phyloP scores from a whole-genome alignment of 2,329 filamentous ascomycete genomes.

The Fusarium circinatum region DNA sequence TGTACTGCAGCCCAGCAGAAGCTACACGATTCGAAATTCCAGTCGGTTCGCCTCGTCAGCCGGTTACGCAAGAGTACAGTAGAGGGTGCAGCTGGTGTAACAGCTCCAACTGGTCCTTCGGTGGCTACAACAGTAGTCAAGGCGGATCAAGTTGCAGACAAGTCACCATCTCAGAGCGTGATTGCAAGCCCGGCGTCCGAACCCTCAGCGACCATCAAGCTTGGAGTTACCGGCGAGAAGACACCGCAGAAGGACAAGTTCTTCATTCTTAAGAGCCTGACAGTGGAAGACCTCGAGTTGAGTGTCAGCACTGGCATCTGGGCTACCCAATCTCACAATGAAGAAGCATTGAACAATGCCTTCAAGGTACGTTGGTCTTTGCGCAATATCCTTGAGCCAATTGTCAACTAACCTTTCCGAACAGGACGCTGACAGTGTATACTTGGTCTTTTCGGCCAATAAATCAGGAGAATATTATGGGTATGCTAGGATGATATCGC shows the following conservation, averaged over 20 bases:
- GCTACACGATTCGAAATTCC: conserved; percentile 91
- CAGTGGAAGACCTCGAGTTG: conserved; percentile 86
- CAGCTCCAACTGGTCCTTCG: conserved; percentile 66
- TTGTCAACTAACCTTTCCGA: not conserved
- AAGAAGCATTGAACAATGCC: conserved; percentile 82
- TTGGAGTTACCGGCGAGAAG: conserved; percentile 8
- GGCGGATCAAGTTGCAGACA: conserved; percentile 22
- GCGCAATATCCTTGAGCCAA: not conserved
- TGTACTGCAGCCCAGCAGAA: conserved; percentile 82
- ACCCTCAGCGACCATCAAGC: not conserved
- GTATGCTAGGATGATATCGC: conserved; percentile 89
- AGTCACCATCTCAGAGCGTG: not conserved
- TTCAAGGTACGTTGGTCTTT: conserved; percentile 70
- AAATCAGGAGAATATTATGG: conserved; percentile 98
- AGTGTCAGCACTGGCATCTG: conserved; percentile 90
- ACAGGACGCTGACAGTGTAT: conserved; percentile 84
- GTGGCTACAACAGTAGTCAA: conserved; percentile 49
- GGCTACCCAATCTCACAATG: conserved; percentile 96
- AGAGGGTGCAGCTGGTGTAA: conserved; percentile 57
- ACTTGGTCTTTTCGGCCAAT: conserved; percentile 94
- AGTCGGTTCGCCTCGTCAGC: conserved; percentile 86
- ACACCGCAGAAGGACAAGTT: conserved; percentile 72
- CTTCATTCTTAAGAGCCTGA: conserved; percentile 94
- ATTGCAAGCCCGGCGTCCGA: conserved; percentile 6
- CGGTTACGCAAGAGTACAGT: conserved; percentile 72